Evolutionary conservation across 1,139 yeast species (phyloP), one percentile per base, ranked within the genome.

Genomic region (Tardiomyces depauwii): DNA sequence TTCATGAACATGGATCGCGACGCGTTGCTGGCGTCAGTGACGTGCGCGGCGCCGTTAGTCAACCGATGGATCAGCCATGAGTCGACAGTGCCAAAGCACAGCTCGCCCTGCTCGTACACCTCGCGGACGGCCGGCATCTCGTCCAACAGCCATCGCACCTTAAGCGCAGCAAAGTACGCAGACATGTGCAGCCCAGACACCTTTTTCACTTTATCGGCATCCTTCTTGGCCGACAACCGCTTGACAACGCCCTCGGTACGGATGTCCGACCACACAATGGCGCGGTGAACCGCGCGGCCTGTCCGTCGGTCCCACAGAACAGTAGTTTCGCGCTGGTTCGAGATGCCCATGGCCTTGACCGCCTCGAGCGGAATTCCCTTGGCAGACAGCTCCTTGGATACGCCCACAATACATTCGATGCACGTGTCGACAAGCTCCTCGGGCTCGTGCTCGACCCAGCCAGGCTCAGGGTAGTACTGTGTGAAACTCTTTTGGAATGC

Each of bases 221-320:
- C 80, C 32, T 80, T 73, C 47, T 78, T 74, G 57, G 71, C 70
- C 54, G 72, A 71, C 64, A 82, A 73, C 55, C 80, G 77, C 54
- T 77, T 77, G 48, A 87, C 91, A 49, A 86, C 75, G 39, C 74
- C 80, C 10, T 84, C 67, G 32, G 95, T 89, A 61, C 97, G 77
- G 40, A 95, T 84, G 66, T 89, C 97, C 51, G 93, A 85, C 97
- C 97, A 89, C 43, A 91, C 95, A 62, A 89, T 86, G 62, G 96
- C 96, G 60, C 84, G 81, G 61, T 82, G 74, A 47, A 86, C 73
- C 1, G 96, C 93, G 56, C 74, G 72, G 42, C 96, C 96, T 1
- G 96, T 87, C 49, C 72, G 72, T 55, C 80, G 74, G 48, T 87
- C 82, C 96, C 96, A 89, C 45, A 89, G 82, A 49, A 89, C 77